Base-by-base conservation (phyloP, 371 early-diverging fungal genomes). In the Lichtheimia hyalospora region DNA sequence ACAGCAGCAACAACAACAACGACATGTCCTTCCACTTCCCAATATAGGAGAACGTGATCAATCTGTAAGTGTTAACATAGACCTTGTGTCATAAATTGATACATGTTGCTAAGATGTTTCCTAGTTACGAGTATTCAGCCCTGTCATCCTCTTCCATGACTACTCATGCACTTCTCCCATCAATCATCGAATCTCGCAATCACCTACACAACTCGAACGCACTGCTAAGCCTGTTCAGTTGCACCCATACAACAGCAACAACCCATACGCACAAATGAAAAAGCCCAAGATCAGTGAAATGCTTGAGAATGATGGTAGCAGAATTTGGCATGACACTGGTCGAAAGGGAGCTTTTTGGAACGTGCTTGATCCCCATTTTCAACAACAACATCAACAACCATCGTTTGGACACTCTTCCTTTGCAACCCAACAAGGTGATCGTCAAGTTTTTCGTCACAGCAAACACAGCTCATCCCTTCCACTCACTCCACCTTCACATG, bases 71-170 rank as follows among this genome's bases (percentile, higher is more conserved):
- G 25, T 44, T 6, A n/a, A n/a, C n/a, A n/a, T n/a, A n/a, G n/a
- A n/a, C 10, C 46, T 16, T 42, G 4, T 18, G 43, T 12, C 3
- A 5, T 34, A 18, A 8, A 18, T 18, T 34, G 39, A 0, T 54
- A 54, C n/a, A n/a, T 46, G 15, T 44, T 27, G 15, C 12, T 23
- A 24, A 12, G 21, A 2, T 21, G 2, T 8, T 10, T 56, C 13
- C 40, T 12, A 57, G 58, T 20, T 52, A 27, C 63, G 58, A 44
- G 48, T 54, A 6, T 68, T 68, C 25, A 49, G 61, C 14, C 68
- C 68, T 53, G 58, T 68, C 34, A 57, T 68, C 34, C 41, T 68
- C 5, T 68, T 68, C 24, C 68, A 68, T 24, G 57, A 66, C 41
- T 44, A 64, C 23, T 40, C 62, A 15, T 42, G 46, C 43, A 49